Percentiles rank a stretch among this genome's conserved stretches.
These are phyloP conservation scores for Podospora sp. DNA, from an alignment of 495 filamentous ascomycete genomes.

Conservation along the genomic window DNA sequence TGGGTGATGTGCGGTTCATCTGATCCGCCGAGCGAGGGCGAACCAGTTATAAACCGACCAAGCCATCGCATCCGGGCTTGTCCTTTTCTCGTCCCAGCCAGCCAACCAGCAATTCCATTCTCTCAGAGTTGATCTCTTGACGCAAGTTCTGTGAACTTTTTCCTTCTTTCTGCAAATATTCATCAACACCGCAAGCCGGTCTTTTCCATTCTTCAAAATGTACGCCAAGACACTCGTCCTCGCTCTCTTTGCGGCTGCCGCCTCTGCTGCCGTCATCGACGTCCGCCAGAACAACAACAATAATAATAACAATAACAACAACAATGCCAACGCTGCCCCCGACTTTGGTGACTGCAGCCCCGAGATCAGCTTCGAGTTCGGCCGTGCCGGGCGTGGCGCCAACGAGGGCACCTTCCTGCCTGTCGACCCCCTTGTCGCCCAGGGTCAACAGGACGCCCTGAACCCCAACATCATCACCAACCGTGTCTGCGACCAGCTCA, in stretches of 20 bases:
- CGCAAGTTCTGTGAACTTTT: conserved; percentile 37
- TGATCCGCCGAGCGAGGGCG: background rate
- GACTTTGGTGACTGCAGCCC: conserved; percentile 61
- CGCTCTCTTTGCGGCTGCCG: conserved; percentile 35
- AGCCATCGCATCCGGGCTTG: conserved; percentile 1
- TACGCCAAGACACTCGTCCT: conserved; percentile 35
- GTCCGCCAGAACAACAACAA: conserved; percentile 47
- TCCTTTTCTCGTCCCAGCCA: background rate
- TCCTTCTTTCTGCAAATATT: conserved; percentile 27
- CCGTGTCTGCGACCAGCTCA: conserved; percentile 60
- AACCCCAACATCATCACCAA: conserved; percentile 66
- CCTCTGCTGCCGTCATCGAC: conserved; percentile 33
- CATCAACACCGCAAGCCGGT: conserved; percentile 35
- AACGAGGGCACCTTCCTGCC: conserved; percentile 61
- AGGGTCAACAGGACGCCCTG: conserved; percentile 56
- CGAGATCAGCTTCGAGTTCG: conserved; percentile 59
- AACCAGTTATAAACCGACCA: conserved; percentile 10
- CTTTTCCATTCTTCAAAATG: conserved; percentile 32
- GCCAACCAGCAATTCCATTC: conserved; percentile 23
- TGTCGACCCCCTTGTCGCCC: conserved; percentile 52
- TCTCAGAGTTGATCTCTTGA: conserved; percentile 33
- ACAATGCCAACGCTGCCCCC: conserved; percentile 31
- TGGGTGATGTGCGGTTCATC: background rate
- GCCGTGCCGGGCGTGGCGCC: conserved; percentile 50
- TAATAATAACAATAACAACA: conserved; percentile 33